A percentile compares a stretch with the other conserved stretches of the same genome.
Conservation (phyloP, 441 rosid genomes). For the Aleurites moluccanus region DNA sequence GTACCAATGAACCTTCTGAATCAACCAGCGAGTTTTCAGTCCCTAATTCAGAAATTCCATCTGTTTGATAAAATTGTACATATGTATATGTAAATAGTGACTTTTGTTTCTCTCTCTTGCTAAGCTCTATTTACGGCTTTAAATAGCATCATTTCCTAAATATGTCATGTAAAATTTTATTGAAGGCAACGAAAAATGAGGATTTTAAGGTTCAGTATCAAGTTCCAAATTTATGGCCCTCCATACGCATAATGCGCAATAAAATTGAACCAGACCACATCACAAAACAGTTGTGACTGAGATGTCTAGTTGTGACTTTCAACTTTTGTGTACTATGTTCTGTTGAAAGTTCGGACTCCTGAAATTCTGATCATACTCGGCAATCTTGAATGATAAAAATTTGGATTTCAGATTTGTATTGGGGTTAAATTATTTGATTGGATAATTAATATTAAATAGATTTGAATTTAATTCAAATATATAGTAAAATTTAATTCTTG, state of each 20-base stretch:
- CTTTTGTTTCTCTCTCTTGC: neutral
- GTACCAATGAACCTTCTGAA: slow-evolving; percentile 19
- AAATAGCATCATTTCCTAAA: neutral
- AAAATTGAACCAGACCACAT: neutral
- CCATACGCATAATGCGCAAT: neutral
- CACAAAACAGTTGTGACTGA: too few relatives aligned
- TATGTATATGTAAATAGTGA: slow-evolving; percentile 27
- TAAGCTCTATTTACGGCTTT: neutral
- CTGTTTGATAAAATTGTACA: slow-evolving; percentile 30
- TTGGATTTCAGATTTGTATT: too few relatives aligned
- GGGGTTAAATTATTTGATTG: too few relatives aligned
- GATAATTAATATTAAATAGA: too few relatives aligned
- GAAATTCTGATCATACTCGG: too few relatives aligned
- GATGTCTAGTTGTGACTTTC: too few relatives aligned
- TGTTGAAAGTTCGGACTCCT: too few relatives aligned
- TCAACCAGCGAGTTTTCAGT: slow-evolving; percentile 17
- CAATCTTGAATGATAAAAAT: too few relatives aligned
- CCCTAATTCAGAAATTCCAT: slow-evolving; percentile 34
- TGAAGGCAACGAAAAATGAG: neutral
- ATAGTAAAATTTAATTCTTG: too few relatives aligned
- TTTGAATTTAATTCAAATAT: too few relatives aligned
- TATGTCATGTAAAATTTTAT: neutral
- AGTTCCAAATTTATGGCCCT: neutral
- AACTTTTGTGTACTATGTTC: too few relatives aligned
- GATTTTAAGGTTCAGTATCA: neutral